Base-by-base conservation (phyloP, 2,329 filamentous ascomycete genomes). In the Hortaea sp. region DNA sequence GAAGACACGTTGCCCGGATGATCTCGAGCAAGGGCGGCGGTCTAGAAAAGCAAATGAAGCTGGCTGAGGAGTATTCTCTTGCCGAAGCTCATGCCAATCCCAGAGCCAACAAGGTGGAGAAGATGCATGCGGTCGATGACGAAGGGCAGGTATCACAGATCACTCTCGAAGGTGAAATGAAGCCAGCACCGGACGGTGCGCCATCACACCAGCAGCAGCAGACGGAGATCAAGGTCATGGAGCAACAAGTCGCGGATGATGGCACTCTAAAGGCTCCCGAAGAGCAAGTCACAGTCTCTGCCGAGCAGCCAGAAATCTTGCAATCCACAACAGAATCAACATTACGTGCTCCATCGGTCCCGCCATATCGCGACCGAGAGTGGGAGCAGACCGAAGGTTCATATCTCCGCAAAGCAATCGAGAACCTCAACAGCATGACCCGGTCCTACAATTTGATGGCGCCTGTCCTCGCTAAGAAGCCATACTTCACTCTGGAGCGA, bases 391-490 rank as follows among this genome's bases (percentile, higher is more conserved):
- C 78, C 5, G 88, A 97, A 64, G 68, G 70, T 3, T 73, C 81
- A 5, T 97, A 94, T 67, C 80, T 89, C 62, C 78, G 76, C 35
- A 75, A 92, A 5, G 79, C 86, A 5, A 77, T 98, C 53, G 75
- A 77, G 41, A 80, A 86, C 47, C 78, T 97, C 46, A 97, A 97
- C 66, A 66, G 69, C 29, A 73, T 94, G 42, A 84, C 88, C 6
- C 79, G 92, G 28, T 85, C 85, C 10, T 98, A 98, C 71, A 97
- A 97, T 58, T 77, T 97, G 3, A 90, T 94, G 81, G 90, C 92
- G 0, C 92, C 92, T 0, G 83, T 88, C 45, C 74, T 95, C 1
- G 89, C 90, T 2, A 94, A 92, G 67, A 95, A 95, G 65, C 87
- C 90, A 0, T 97, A 97, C 65, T 88, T 88, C 60, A 82, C 75